Evolutionary conservation across 1,284 basidiomycete genomes (phyloP), one percentile per base, ranked within the genome.

Genomic region (Ustilago hordei): DNA sequence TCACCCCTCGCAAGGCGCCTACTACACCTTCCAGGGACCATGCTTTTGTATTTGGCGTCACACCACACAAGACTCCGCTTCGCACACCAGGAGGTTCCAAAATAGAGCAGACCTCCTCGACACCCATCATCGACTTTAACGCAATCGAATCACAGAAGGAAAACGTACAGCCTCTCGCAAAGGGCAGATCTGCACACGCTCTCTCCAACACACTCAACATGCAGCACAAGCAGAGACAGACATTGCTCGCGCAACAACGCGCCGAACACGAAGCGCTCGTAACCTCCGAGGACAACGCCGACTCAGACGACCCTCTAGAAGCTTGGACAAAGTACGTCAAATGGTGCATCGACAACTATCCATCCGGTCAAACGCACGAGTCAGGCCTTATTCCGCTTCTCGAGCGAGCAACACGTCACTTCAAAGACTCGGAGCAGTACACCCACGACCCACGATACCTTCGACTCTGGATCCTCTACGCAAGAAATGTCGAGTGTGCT

Each of bases 371-470:
- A n/a, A 86, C 90, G 5, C 90, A 91, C 34, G 82, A 86, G 41
- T 86, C 83, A 43, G 85, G 84, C 63, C 87, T 94, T 4, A 88
- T 95, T 0, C 92, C 93, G 35, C 88, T 90, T 0, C 88, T 95
- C 13, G 93, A 95, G 78, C 90, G 91, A 74, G 90, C 91, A 0
- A 93, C 92, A 0, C 88, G 92, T 28, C 90, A 91, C 59, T 96
- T 98, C 85, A 90, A 92, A 69, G 89, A 91, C 32, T 93, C 95
- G 81, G 88, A 90, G 38, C 88, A 91, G 34, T 98, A 96, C 87
- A 91, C 91, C 81, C 91, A 92, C 73, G 95, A 98, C 87, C 87
- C 93, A 61, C 90, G 95, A 45, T 97, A 98, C 86, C 89, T 98
- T 55, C 93, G 92, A 85, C 87, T 96, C 36, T 97, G 95, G 95